Evolutionary conservation across 2,329 filamentous ascomycete genomes (phyloP).

Genomic region (Purpureocillium takamizusanense): DNA sequence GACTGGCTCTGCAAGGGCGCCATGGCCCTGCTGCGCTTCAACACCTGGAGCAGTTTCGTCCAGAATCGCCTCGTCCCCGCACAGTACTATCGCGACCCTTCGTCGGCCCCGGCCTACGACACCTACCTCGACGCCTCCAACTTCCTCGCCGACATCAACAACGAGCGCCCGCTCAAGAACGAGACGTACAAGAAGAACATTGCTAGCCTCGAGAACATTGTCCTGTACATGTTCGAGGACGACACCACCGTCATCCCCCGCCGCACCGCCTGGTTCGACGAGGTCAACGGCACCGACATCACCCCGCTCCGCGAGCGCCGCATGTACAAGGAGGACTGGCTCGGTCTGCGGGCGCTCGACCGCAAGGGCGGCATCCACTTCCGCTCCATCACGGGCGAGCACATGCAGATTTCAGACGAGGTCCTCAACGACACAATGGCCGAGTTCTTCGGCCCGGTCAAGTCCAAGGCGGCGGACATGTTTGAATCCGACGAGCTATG

Average conservation of each 20-base stretch:
- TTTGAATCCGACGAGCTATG: slow-evolving; percentile 28
- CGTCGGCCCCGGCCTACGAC: slow-evolving; percentile 50
- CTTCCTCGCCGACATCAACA: slow-evolving; percentile 93
- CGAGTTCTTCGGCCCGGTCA: slow-evolving; percentile 53
- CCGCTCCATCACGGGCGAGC: slow-evolving; percentile 60
- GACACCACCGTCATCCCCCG: slow-evolving; percentile 83
- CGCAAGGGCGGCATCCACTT: slow-evolving; percentile 72
- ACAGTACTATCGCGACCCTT: slow-evolving; percentile 82
- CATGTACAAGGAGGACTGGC: slow-evolving; percentile 87
- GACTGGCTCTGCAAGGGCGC: slow-evolving; percentile 80
- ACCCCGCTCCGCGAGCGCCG: slow-evolving; percentile 58
- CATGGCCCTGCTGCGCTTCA: slow-evolving; percentile 66
- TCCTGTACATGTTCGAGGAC: slow-evolving; percentile 82
- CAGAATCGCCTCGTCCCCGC: slow-evolving; percentile 80
- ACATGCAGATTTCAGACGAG: slow-evolving; percentile 71
- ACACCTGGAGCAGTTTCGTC: slow-evolving; percentile 71
- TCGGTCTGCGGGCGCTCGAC: slow-evolving; percentile 75
- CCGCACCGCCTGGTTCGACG: slow-evolving; percentile 83
- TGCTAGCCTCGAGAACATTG: slow-evolving; percentile 62
- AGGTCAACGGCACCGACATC: slow-evolving; percentile 65
- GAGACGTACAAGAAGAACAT: slow-evolving; percentile 63
- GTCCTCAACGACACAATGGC: slow-evolving; percentile 57
- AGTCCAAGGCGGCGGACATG: slow-evolving; percentile 24
- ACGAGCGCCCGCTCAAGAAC: slow-evolving; percentile 74
- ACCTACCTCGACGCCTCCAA: slow-evolving; percentile 73